Conservation (phyloP, 805 yeast species). For the Myxozyma neglecta region DNA sequence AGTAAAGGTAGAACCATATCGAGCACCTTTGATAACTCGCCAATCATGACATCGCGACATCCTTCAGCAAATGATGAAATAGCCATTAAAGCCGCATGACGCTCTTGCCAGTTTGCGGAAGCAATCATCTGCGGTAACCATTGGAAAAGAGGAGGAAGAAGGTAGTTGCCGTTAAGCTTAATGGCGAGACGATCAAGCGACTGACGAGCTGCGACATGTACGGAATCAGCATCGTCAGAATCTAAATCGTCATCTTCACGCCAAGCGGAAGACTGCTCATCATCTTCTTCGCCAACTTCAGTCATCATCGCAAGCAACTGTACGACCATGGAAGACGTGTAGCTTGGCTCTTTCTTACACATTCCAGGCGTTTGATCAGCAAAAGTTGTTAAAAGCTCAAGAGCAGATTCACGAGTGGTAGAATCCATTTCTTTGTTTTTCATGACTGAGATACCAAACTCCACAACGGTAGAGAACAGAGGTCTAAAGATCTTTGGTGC, state of each 20-base stretch:
- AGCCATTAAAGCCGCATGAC: conserved; percentile 97
- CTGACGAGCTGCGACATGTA: conserved; percentile 89
- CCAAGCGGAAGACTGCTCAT: conserved; percentile 70
- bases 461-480: conserved; percentile 84
- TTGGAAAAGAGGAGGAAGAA: conserved; percentile 85
- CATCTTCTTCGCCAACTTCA: conserved; percentile 86
- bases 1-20: conserved; percentile 85
- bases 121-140: conserved; percentile 79
- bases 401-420: conserved; percentile 75
- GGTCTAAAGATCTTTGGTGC: conserved; percentile 94
- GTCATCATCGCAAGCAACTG: conserved; percentile 82
- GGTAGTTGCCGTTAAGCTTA: conserved; percentile 74
- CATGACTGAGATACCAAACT: conserved; percentile 80
- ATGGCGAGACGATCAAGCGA: conserved; percentile 89
- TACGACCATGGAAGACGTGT: conserved; percentile 69
- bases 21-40: conserved; percentile 76
- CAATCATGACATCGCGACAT: conserved; percentile 81
- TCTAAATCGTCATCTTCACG: conserved; percentile 75
- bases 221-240: conserved; percentile 78
- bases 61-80: conserved; percentile 97
- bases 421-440: conserved; percentile 80
- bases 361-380: conserved; percentile 91
- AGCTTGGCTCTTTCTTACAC: conserved; percentile 79
- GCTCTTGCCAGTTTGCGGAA: conserved; percentile 83
- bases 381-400: conserved; percentile 86